phyloP scores from a whole-genome alignment of 176 grass and related monocot genomes.

The Oryza nivara region DNA sequence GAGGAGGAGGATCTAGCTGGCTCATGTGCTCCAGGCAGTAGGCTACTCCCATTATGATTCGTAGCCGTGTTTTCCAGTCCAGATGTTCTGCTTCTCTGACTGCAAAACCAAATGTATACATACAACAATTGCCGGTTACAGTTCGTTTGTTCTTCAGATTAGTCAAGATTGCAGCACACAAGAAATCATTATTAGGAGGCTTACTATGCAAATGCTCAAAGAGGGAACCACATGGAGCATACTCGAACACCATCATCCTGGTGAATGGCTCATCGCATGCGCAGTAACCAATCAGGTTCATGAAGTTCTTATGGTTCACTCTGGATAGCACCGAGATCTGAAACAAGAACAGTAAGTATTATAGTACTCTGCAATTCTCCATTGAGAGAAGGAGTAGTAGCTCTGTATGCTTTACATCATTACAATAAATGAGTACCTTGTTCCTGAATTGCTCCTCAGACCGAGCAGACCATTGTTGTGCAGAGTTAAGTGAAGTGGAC shows the following conservation, averaged over 20 bases:
- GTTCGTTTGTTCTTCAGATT: neutral
- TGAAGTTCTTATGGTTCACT: constrained; percentile 91
- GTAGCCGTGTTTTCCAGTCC: constrained; percentile 65
- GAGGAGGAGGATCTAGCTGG: constrained; percentile 58
- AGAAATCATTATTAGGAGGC: constrained; percentile 9
- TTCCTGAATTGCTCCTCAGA: constrained; percentile 66
- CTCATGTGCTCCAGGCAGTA: constrained; percentile 76
- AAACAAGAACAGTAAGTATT: neutral
- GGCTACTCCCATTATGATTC: constrained; percentile 74
- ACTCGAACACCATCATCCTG: constrained; percentile 88
- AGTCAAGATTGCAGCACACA: neutral
- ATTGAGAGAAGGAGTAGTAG: too few species aligned
- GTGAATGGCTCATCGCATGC: constrained; percentile 67
- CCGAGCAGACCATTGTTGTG: constrained; percentile 46
- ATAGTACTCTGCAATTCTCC: neutral
- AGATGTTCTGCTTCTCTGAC: constrained; percentile 83
- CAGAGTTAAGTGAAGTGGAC: constrained; percentile 49
- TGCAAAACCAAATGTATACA: constrained; percentile 19
- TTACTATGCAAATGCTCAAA: constrained; percentile 95
- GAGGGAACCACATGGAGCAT: constrained; percentile 79
- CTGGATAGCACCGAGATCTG: constrained; percentile 72
- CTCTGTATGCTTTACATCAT: neutral
- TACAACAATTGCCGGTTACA: neutral
- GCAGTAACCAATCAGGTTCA: constrained; percentile 86
- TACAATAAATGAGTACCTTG: constrained; percentile 45